Percentiles rank a stretch among this genome's conserved stretches.
Conservation (phyloP, 2,329 filamentous ascomycete species). For the Alternaria infectoria region DNA sequence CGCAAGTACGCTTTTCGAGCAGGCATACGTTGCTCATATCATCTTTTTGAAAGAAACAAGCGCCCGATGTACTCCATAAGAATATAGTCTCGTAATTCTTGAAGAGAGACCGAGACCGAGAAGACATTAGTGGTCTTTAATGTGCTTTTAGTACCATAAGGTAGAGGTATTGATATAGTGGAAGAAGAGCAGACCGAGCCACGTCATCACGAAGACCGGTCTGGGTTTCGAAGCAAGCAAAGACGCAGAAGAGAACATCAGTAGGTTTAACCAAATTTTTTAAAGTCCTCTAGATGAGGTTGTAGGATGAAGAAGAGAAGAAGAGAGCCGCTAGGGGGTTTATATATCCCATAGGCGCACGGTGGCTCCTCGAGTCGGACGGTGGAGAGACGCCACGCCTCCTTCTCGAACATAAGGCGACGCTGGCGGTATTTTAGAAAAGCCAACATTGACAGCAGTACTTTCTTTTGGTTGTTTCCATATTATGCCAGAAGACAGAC, state of each 20-base stretch:
- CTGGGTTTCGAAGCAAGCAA: neutral
- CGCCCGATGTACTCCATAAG: neutral
- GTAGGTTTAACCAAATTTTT: too few relatives aligned
- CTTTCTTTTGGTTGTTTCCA: neutral
- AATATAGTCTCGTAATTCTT: neutral
- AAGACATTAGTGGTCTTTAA: too few relatives aligned
- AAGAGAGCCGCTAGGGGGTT: neutral
- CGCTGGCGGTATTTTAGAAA: too few relatives aligned
- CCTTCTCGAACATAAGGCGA: neutral
- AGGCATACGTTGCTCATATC: too few relatives aligned
- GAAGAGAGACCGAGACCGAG: too few relatives aligned
- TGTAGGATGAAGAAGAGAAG: neutral
- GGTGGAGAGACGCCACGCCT: neutral
- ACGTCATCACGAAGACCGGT: accelerated
- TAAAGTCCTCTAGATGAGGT: neutral
- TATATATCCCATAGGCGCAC: neutral
- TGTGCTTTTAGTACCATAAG: too few relatives aligned
- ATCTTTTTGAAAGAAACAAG: neutral
- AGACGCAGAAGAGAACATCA: neutral
- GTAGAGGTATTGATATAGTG: too few relatives aligned
- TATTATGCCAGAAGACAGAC: neutral
- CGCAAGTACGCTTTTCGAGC: neutral
- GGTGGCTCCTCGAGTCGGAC: neutral
- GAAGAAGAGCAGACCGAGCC: accelerated
- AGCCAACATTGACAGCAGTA: accelerated